Base-by-base conservation (phyloP, 108 stramenopile species). In the Cyclotella cryptica region DNA sequence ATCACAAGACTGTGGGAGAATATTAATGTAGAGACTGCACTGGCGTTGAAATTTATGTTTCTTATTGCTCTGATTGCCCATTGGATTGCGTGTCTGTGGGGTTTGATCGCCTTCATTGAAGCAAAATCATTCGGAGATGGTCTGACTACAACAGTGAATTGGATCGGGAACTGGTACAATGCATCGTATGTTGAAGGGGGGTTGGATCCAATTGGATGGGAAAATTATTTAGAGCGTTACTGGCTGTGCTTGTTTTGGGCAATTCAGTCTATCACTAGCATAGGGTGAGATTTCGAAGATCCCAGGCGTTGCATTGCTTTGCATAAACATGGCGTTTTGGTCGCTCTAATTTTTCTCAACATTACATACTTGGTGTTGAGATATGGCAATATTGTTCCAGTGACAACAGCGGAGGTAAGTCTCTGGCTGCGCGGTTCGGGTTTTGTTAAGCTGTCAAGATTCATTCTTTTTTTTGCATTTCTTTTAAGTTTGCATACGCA, bases 201-300 rank as follows among this genome's bases (percentile, higher is more conserved):
- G 5, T 49, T 84, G 8, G 64, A 87, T 67, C 87, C 87, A 18
- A 74, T 85, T 53, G 87, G 87, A n/a, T 83, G 62, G 65, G 8
- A 49, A 14, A 72, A 84, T 21, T 45, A 28, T 21, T 53, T 85
- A 27, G 44, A 68, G 21, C 71, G 87, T 7, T 87, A 87, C 58
- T 81, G 78, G 39, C 45, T 87, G 3, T 77, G 60, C 18, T 60
- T 87, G 40, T 85, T 87, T 61, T 87, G 84, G 84, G 46, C 79
- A 14, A 70, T 85, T 13, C 86, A 87, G 55, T 78, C 83, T 15
- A 80, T 87, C 47, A 87, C 86, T 24, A 66, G 62, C 28, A 85
- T 87, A 27, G 86, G 86, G 65, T 66, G 39, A 45, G 65, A 22
- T 10, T 19, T 18, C 2, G 6, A 5, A 1, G 35, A 5, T 62